Evolutionary conservation across 1,139 yeast species (phyloP), one percentile per base, ranked within the genome.

Genomic region (Zygosaccharomyces pseudobailii): DNA sequence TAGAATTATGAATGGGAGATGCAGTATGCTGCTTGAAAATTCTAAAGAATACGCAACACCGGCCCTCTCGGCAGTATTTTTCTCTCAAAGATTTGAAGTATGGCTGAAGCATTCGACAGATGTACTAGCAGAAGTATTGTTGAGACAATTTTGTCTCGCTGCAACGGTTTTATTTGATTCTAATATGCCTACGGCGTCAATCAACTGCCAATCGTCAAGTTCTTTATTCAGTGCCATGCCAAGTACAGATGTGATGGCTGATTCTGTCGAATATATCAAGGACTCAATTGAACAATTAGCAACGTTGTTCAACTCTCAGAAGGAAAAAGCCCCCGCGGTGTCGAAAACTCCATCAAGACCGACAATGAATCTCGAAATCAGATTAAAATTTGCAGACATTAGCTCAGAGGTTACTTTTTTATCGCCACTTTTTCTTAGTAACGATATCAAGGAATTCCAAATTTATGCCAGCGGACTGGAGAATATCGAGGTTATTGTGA

Each of bases 1-100:
- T 5, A 58, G 62, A 1, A 52, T 59, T 5, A 49, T 59, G 20
- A 66, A 60, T 24, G 58, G 69, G 8, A 71, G 68, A 39, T 24
- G 54, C 3, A 58, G 61, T 39, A 22, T 56, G 24, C 39, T 56
- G 25, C 46, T 53, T 35, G 63, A 57, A 35, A 53, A 55, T 34
- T 49, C 57, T 1, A 54, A 49, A 32, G 61, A 58, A 27, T 49
- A 54, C 5, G 52, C 56, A 6, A 48, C 54, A 2, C 55, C 57
- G 6, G 57, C 63, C 8, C 52, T 55, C 2, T 61, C 65, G 2
- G 24, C 54, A 5, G 56, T 56, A 9, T 39, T 57, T 10, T 59
- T 47, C 44, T 49, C 59, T 3, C 48, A 55, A 37, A 48, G 55
- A 36, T 48, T 56, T 4, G 63, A 58, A 36, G 13, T 54, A 1